Evolutionary conservation across 768 basidiomycete genomes (phyloP), one percentile per base, ranked within the genome.

Genomic region (Tulasnella sp.): DNA sequence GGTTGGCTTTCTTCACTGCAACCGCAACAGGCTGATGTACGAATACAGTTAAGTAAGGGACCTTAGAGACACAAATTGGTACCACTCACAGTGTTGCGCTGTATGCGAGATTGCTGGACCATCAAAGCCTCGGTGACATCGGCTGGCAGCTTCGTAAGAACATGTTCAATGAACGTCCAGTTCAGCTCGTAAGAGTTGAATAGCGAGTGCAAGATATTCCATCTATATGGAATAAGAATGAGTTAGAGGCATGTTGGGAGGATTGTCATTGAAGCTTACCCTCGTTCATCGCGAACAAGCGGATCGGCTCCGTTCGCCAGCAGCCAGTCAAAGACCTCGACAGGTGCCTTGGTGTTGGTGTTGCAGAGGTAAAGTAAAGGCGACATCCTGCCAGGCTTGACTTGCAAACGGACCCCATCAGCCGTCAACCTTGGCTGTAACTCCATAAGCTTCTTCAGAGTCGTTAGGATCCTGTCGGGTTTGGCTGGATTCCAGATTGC

Each of bases 151-250:
- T 88, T 89, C 18, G 86, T 82, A 7, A 91, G 82, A 1, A 90
- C 82, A 81, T 89, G 86, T 39, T 87, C 83, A 19, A 91, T 82
- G n/a, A 84, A 62, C 9, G 7, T 62, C 36, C 58, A 77, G 16
- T 85, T 83, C 5, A 81, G 79, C 14, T 85, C 72, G 56, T 84
- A 84, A 0, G 76, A 71, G 0, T 81, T 48, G 82, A 87, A 88
- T 48, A 89, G 82, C 21, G 87, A 83, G 83, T 92, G 91, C 80
- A 87, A 89, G n/a, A 91, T 87, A 81, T 92, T 92, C 86, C 86
- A 89, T 6, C 71, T 71, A 16, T 71, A 16, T 12, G 5, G 6
- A 36, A 31, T 5, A 71, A 12, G 39, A n/a, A 31, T 24, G 19
- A 24, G 48, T 52, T 3, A 24, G 21, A 52, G 21, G 3, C 21